phyloP scores from a whole-genome alignment of 73 alveolate genomes.

The Symbiodinium natans region DNA sequence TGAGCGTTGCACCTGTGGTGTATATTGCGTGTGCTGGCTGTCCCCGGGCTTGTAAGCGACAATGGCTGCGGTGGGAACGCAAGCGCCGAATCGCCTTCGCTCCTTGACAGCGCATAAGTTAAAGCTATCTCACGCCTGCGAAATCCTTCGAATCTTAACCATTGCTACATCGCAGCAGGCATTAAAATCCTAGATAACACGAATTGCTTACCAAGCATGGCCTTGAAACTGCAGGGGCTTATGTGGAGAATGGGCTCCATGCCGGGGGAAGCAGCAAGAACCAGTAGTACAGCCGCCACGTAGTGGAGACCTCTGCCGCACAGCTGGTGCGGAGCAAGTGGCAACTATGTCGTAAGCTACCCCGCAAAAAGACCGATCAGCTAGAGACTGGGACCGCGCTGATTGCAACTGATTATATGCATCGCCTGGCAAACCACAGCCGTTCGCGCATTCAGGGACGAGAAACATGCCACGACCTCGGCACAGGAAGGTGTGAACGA shows the following conservation, averaged over 20 bases:
- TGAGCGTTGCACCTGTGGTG: neutral
- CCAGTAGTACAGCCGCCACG: conserved; percentile 66
- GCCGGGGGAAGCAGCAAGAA: conserved; percentile 36
- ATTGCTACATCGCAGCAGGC: too few species aligned
- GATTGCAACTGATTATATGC: too few species aligned
- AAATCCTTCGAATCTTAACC: too few species aligned
- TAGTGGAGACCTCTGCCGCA: conserved; percentile 4
- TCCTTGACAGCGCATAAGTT: too few species aligned
- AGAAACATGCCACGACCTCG: conserved; percentile 47
- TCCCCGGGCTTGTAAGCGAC: neutral
- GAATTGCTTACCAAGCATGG: too few species aligned
- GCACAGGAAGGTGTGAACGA: neutral
- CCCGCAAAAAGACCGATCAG: neutral
- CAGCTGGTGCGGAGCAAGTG: neutral
- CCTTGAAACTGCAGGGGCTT: too few species aligned
- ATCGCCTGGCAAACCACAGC: conserved; percentile 62
- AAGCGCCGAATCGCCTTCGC: too few species aligned
- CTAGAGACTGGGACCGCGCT: neutral
- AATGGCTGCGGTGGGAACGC: neutral
- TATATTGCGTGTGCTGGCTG: neutral
- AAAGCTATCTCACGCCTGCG: too few species aligned
- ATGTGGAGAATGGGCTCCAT: neutral
- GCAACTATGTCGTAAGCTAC: neutral
- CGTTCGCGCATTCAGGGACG: conserved; percentile 37
- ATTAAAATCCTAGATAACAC: too few species aligned